A percentile compares a stretch with the other conserved stretches of the same genome.
These are phyloP conservation scores for Musa troglodytarum DNA, from an alignment of 176 grass and related monocot species.

Conservation along the genomic window DNA sequence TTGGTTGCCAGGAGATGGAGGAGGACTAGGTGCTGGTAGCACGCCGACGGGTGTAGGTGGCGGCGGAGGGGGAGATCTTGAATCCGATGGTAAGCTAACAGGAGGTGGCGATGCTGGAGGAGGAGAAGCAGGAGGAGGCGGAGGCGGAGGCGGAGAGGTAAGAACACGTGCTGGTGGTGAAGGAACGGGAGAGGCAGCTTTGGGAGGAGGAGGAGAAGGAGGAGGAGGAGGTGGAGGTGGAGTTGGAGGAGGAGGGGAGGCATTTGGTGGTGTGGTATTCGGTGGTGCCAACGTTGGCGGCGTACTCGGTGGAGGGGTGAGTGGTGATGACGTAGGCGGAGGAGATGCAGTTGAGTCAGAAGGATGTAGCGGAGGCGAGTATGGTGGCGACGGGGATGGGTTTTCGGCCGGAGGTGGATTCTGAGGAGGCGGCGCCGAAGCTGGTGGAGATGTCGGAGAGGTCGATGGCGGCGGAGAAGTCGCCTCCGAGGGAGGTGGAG, in stretches of 20 bases:
- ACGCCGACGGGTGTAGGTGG: no score
- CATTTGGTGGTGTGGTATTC: not conserved
- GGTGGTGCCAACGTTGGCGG: not conserved
- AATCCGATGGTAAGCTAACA: no score
- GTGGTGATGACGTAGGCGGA: not conserved
- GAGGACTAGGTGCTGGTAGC: not conserved
- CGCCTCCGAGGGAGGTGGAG: constrained; percentile 11
- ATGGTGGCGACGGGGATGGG: not conserved
- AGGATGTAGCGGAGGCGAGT: not conserved
- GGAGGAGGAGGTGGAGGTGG: not conserved
- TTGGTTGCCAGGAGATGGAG: constrained; percentile 5
- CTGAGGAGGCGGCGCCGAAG: constrained; percentile 6
- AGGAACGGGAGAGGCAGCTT: not conserved
- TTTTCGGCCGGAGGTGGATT: not conserved
- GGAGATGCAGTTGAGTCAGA: not conserved
- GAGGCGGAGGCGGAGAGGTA: not conserved
- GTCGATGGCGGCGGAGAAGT: constrained; percentile 15
- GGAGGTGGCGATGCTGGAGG: not conserved
- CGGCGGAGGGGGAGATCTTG: no score
- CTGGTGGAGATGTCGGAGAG: constrained; percentile 5
- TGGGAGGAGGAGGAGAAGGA: not conserved
- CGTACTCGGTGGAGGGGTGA: not conserved
- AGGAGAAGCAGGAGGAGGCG: not conserved
- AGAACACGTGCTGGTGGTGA: not conserved
- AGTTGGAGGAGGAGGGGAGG: not conserved